A percentile compares a stretch with the other conserved stretches of the same genome.
These are phyloP conservation scores for Entrophospora sp. DNA, from an alignment of 192 early-diverging fungal species.

Conservation along the genomic window DNA sequence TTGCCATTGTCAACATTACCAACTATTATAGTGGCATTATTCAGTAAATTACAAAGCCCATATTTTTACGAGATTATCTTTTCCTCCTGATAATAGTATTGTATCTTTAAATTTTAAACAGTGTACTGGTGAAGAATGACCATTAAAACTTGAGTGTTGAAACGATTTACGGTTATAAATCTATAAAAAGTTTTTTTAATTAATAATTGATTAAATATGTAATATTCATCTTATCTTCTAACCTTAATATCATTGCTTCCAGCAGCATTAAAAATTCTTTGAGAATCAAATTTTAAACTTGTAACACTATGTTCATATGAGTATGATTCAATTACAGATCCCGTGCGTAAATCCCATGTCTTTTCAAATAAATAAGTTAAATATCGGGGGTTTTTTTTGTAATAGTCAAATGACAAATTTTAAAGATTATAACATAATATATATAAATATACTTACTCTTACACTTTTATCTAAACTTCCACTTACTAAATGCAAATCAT, in stretches of 20 bases:
- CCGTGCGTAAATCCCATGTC: slow-evolving; percentile 73
- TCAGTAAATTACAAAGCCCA: slow-evolving; percentile 53
- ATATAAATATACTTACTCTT: slow-evolving; percentile 22
- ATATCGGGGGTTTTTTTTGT: background rate
- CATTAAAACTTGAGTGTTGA: slow-evolving; percentile 45
- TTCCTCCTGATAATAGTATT: slow-evolving; percentile 51
- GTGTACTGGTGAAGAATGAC: slow-evolving; percentile 37
- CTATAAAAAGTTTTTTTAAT: slow-evolving; percentile 21
- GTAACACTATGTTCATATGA: slow-evolving; percentile 45
- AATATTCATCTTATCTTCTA: background rate
- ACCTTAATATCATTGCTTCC: slow-evolving; percentile 23
- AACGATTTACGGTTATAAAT: slow-evolving; percentile 54
- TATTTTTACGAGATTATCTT: slow-evolving; percentile 53
- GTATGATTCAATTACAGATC: slow-evolving; percentile 48
- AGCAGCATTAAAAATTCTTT: slow-evolving; percentile 48
- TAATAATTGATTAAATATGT: background rate
- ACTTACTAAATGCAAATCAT: slow-evolving; percentile 63
- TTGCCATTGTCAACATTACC: no score
- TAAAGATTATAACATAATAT: background rate
- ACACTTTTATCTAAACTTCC: slow-evolving; percentile 59
- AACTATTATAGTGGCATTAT: no score
- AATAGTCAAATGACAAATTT: background rate
- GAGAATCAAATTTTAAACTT: slow-evolving; percentile 43
- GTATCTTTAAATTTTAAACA: slow-evolving; percentile 36
- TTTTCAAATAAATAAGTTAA: slow-evolving; percentile 6